Percentiles rank a stretch among this genome's conserved stretches.
These are phyloP conservation scores for Elaeis guineensis DNA, from an alignment of 176 grass and related monocot species.

Conservation along the genomic window DNA sequence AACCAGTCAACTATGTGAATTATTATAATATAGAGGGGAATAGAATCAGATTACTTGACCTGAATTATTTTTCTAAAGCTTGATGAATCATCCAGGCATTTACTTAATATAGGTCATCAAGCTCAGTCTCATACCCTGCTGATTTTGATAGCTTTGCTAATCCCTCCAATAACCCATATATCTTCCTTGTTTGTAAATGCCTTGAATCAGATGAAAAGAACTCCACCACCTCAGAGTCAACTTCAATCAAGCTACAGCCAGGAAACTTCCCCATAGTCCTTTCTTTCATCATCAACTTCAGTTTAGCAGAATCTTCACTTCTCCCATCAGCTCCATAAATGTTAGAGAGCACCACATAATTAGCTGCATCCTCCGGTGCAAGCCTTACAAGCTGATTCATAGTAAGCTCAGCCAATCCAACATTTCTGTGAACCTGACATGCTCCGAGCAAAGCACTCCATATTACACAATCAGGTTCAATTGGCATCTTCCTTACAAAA, in stretches of 20 bases:
- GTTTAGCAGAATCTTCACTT: conserved; percentile 3
- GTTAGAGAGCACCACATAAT: conserved; percentile 19
- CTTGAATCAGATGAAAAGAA: conserved; percentile 13
- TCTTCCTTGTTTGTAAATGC: conserved; percentile 5
- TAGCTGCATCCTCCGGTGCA: background rate
- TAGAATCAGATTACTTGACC: too few relatives aligned
- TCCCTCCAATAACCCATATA: conserved; percentile 5
- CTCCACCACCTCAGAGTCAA: background rate
- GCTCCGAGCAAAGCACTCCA: conserved; percentile 19
- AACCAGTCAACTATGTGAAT: too few relatives aligned
- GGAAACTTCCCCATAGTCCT: conserved; percentile 9
- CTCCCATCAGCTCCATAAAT: conserved; percentile 8
- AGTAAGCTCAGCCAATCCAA: conserved; percentile 2
- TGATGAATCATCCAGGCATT: too few relatives aligned
- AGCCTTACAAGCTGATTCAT: conserved; percentile 6
- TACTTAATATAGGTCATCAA: background rate
- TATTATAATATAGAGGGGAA: too few relatives aligned
- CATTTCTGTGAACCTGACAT: conserved; percentile 9
- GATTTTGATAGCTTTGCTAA: conserved; percentile 1
- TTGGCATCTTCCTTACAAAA: conserved; percentile 10
- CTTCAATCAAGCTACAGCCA: conserved; percentile 12
- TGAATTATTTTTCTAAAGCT: too few relatives aligned
- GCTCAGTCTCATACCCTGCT: background rate
- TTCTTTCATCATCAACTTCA: conserved; percentile 7
- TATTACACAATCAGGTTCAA: conserved; percentile 10